Percentiles rank a stretch among this genome's conserved stretches.
These are phyloP conservation scores for Leccinum ochraceum DNA, from an alignment of 768 basidiomycete genomes.

Conservation along the genomic window DNA sequence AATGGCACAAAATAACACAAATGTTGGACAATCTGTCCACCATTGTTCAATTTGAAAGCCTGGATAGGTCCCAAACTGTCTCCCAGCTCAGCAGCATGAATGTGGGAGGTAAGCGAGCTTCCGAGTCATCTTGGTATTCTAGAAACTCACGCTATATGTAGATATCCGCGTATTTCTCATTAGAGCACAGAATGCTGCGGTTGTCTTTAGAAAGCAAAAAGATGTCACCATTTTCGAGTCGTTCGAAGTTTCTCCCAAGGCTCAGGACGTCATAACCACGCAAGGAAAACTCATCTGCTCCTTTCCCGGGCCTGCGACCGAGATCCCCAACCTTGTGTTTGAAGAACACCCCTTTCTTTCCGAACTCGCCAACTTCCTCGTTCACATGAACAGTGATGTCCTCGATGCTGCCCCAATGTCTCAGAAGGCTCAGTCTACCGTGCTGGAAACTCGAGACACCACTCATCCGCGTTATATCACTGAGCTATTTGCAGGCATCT, in stretches of 20 bases:
- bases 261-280: conserved; percentile 34
- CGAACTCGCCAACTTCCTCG: conserved; percentile 42
- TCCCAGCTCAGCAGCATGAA: conserved; percentile 13
- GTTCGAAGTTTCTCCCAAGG: conserved; percentile 45
- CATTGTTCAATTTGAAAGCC: conserved; percentile 8
- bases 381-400: conserved; percentile 32
- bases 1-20: neutral
- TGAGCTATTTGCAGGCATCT: neutral
- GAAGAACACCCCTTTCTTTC: conserved; percentile 32
- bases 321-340: conserved; percentile 32
- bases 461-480: neutral
- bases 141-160: conserved; percentile 15
- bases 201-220: conserved; percentile 37
- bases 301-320: conserved; percentile 46
- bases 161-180: conserved; percentile 42
- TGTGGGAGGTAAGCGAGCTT: conserved; percentile 5
- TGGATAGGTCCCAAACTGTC: conserved; percentile 9
- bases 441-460: conserved; percentile 11
- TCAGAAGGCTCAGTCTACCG: conserved; percentile 4
- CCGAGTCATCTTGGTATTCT: neutral
- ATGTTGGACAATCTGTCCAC: neutral
- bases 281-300: conserved; percentile 44
- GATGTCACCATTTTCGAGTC: conserved; percentile 38
- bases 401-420: conserved; percentile 24
- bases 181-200: conserved; percentile 46